These are phyloP conservation scores for Hygrophila difformis DNA, from an alignment of 257 asterid genomes.

Conservation along the genomic window DNA sequence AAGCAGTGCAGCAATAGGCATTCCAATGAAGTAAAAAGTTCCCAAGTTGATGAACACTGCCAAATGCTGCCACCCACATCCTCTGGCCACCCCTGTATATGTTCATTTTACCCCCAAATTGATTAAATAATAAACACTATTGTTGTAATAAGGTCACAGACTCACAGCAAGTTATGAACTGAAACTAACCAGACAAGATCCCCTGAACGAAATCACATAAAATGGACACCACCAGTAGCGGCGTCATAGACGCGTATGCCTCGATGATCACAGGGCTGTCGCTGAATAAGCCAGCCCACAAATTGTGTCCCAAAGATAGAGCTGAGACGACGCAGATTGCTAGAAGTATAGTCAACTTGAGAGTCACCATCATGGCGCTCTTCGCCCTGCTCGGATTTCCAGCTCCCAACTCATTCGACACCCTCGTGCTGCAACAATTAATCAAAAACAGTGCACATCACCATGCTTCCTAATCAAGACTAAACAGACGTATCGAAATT, in stretches of 20 bases:
- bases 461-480: no score
- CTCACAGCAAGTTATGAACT: not conserved
- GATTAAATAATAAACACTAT: no score
- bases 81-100: slow-evolving; percentile 67
- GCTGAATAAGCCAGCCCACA: slow-evolving; percentile 67
- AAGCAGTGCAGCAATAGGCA: slow-evolving; percentile 46
- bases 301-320: slow-evolving; percentile 39
- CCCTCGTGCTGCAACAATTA: slow-evolving; percentile 59
- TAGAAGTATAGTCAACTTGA: slow-evolving; percentile 37
- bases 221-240: slow-evolving; percentile 45
- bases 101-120: not conserved
- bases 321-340: slow-evolving; percentile 33
- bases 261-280: slow-evolving; percentile 36
- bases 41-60: slow-evolving; percentile 50
- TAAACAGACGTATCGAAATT: no score
- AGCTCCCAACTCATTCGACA: slow-evolving; percentile 74
- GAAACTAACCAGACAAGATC: slow-evolving; percentile 49
- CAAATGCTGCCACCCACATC: slow-evolving; percentile 72
- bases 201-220: slow-evolving; percentile 53
- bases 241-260: slow-evolving; percentile 53
- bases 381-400: slow-evolving; percentile 56
- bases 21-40: slow-evolving; percentile 54
- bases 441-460: not conserved
- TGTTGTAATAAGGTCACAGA: not conserved
- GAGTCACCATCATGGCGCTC: slow-evolving; percentile 54